phyloP scores from a whole-genome alignment of 2,329 filamentous ascomycete species.

The Torrubiellomyces zombiae region DNA sequence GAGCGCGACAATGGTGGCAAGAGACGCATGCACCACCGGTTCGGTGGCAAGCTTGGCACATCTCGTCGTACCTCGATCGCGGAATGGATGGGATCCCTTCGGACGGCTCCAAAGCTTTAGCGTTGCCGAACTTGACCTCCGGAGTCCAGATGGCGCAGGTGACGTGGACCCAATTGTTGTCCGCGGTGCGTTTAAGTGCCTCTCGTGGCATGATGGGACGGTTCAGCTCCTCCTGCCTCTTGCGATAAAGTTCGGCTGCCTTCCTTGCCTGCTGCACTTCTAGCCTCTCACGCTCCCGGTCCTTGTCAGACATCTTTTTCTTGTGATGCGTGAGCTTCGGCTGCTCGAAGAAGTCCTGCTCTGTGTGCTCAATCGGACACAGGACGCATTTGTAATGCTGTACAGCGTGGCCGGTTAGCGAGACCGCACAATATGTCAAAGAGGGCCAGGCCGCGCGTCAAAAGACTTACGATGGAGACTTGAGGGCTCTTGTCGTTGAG shows the following conservation, averaged over 20 bases:
- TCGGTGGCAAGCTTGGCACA: slow-evolving; percentile 71
- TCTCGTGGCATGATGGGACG: slow-evolving; percentile 75
- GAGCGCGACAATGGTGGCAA: slow-evolving; percentile 56
- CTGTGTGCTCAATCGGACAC: slow-evolving; percentile 68
- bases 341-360: slow-evolving; percentile 71
- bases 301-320: slow-evolving; percentile 82
- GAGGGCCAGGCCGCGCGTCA: not conserved
- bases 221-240: slow-evolving; percentile 68
- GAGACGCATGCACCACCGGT: slow-evolving; percentile 62
- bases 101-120: slow-evolving; percentile 64
- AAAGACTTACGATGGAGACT: slow-evolving; percentile 62
- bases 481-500: slow-evolving; percentile 82
- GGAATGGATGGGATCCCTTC: slow-evolving; percentile 82
- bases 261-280: slow-evolving; percentile 73
- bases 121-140: slow-evolving; percentile 83
- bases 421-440: not conserved
- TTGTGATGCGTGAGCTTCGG: slow-evolving; percentile 34
- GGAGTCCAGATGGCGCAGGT: slow-evolving; percentile 82
- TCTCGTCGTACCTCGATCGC: slow-evolving; percentile 52
- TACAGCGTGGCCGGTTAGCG: slow-evolving; percentile 12
- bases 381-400: slow-evolving; percentile 79
- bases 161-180: slow-evolving; percentile 98
- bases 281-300: slow-evolving; percentile 70
- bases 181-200: slow-evolving; percentile 79
- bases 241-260: slow-evolving; percentile 65